Conservation (phyloP, 2,329 filamentous ascomycete species). For the Sclerotinia borealis region DNA sequence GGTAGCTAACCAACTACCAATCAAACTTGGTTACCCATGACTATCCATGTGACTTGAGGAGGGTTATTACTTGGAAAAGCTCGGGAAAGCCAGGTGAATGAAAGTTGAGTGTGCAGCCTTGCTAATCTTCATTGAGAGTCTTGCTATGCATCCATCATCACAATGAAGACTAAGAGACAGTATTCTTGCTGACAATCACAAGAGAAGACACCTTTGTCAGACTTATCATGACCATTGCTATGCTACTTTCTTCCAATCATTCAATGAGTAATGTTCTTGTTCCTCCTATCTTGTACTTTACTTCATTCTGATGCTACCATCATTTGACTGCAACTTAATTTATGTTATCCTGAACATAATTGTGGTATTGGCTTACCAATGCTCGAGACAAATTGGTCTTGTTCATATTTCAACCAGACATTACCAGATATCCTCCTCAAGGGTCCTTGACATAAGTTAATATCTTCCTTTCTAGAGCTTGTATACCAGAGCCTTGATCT, state of each 20-base stretch:
- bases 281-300: neutral
- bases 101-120: neutral
- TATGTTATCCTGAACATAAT: neutral
- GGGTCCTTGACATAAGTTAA: neutral
- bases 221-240: neutral
- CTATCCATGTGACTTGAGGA: neutral
- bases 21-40: neutral
- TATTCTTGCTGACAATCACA: neutral
- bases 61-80: neutral
- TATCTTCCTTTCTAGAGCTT: too few relatives aligned
- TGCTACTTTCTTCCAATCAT: neutral
- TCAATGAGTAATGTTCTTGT: neutral
- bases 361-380: neutral
- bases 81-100: neutral
- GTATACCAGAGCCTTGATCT: neutral
- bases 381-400: too few relatives aligned
- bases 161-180: neutral
- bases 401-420: too few relatives aligned
- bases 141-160: neutral
- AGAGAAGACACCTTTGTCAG: too few relatives aligned
- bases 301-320: neutral
- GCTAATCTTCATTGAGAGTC: neutral
- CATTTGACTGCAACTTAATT: too few relatives aligned
- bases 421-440: neutral
- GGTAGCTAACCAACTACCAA: neutral